Percentiles rank a stretch among this genome's conserved stretches.
phyloP scores from a whole-genome alignment of 768 basidiomycete genomes.

The Rubroboletus pulcherrimus region DNA sequence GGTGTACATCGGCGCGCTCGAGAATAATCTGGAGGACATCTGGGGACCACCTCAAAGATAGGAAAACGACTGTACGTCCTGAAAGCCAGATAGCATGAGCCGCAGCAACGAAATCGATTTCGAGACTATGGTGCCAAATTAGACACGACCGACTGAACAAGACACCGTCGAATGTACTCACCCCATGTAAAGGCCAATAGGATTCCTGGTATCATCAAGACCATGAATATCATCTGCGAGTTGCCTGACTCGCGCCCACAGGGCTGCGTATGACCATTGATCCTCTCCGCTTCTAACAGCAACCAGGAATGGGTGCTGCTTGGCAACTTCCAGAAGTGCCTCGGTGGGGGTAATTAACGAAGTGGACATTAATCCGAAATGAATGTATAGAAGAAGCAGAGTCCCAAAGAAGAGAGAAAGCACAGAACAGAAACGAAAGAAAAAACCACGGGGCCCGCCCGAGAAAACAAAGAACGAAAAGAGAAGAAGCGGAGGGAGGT shows the following conservation, averaged over 20 bases:
- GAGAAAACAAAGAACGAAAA: conserved; percentile 6
- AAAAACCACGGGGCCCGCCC: conserved; percentile 19
- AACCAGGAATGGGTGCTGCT: conserved; percentile 23
- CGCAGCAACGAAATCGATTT: conserved; percentile 27
- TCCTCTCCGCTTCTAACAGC: conserved; percentile 11
- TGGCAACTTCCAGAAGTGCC: conserved; percentile 30
- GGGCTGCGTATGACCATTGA: conserved; percentile 29
- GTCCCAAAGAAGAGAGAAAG: background rate
- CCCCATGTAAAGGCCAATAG: conserved; percentile 27
- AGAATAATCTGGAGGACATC: conserved; percentile 22
- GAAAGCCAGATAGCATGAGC: conserved; percentile 30
- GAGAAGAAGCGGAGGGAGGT: conserved; percentile 5
- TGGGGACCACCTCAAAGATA: conserved; percentile 24
- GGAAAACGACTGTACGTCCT: conserved; percentile 27
- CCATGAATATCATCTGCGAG: conserved; percentile 22
- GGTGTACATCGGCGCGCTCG: conserved; percentile 18
- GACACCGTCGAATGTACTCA: background rate
- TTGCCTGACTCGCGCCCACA: conserved; percentile 27
- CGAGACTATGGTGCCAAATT: conserved; percentile 15
- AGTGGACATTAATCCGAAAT: conserved; percentile 8
- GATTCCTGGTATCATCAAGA: conserved; percentile 21
- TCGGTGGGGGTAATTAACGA: conserved; percentile 27
- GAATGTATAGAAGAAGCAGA: background rate
- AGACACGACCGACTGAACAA: background rate
- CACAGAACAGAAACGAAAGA: background rate